Percentiles rank a stretch among this genome's conserved stretches.
Conservation (phyloP, 1,284 basidiomycete species). For the Rhodofomes roseus region DNA sequence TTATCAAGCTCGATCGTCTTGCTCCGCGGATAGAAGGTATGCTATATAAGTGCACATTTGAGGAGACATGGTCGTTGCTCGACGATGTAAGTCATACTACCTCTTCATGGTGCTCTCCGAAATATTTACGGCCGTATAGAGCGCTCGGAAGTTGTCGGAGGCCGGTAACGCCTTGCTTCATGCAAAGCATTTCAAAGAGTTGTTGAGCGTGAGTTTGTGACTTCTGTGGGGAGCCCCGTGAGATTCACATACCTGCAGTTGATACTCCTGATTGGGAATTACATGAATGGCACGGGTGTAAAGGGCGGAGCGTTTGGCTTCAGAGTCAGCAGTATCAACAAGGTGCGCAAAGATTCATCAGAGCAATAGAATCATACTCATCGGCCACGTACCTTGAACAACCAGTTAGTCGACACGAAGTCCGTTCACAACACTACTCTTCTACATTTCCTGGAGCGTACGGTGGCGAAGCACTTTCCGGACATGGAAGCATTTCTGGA, state of each 20-base stretch:
- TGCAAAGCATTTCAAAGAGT: constrained; percentile 83
- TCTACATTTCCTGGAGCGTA: constrained; percentile 92
- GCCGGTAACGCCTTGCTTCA: constrained; percentile 75
- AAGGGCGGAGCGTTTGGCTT: constrained; percentile 98
- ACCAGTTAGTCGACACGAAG: constrained; percentile 94
- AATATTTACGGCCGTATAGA: constrained; percentile 38
- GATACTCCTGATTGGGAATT: constrained; percentile 95
- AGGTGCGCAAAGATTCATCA: constrained; percentile 43
- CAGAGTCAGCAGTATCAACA: constrained; percentile 97
- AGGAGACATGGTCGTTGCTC: constrained; percentile 74
- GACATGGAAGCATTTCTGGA: constrained; percentile 87
- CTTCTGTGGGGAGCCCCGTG: not conserved
- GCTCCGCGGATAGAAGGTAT: constrained; percentile 90
- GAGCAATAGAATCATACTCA: not conserved
- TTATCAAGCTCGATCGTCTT: constrained; percentile 95
- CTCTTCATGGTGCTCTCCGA: constrained; percentile 9
- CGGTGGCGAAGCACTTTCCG: constrained; percentile 85
- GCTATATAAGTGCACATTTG: constrained; percentile 86
- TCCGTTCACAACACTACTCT: constrained; percentile 91
- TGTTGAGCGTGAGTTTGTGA: constrained; percentile 62
- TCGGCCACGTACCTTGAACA: not conserved
- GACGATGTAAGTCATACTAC: constrained; percentile 50
- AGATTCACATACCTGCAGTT: constrained; percentile 46
- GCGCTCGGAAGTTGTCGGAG: constrained; percentile 75
- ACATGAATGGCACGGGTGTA: constrained; percentile 95